A percentile compares a stretch with the other conserved stretches of the same genome.
phyloP scores from a whole-genome alignment of 2,329 filamentous ascomycete species.

The Leptographium galeiforme region DNA sequence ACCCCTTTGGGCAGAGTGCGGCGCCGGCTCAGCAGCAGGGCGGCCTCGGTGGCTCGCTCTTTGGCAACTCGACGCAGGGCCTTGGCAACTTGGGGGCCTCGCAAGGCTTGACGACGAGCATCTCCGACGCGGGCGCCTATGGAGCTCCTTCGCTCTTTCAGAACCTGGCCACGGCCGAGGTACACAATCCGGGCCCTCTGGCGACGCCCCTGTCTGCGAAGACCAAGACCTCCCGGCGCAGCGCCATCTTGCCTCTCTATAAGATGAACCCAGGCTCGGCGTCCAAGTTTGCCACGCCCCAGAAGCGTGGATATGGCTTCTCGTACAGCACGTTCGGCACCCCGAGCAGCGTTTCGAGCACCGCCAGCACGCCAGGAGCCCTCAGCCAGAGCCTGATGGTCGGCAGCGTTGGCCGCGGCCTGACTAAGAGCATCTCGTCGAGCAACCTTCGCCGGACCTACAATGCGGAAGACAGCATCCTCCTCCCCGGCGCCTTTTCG shows the following conservation, averaged over 20 bases:
- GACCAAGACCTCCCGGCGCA: conserved; percentile 56
- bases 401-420: conserved; percentile 49
- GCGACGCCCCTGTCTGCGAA: conserved; percentile 76
- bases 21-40: conserved; percentile 36
- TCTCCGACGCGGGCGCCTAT: conserved; percentile 77
- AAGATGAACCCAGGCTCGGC: conserved; percentile 73
- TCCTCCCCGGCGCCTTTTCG: conserved; percentile 75
- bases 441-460: conserved; percentile 75
- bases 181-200: conserved; percentile 69
- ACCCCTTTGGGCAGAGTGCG: conserved; percentile 32
- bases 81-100: conserved; percentile 32
- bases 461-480: conserved; percentile 71
- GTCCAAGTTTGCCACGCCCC: conserved; percentile 68
- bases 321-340: conserved; percentile 87
- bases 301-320: conserved; percentile 80
- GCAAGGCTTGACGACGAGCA: conserved; percentile 61
- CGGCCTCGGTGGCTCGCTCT: conserved; percentile 40
- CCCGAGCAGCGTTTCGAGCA: conserved; percentile 56
- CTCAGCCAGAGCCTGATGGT: conserved; percentile 53
- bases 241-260: conserved; percentile 70
- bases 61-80: conserved; percentile 31
- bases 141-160: conserved; percentile 79
- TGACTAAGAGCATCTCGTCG: conserved; percentile 79
- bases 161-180: conserved; percentile 49
- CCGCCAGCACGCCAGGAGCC: conserved; percentile 51